Evolutionary conservation across 805 yeast genomes (phyloP).

Genomic region (Ogataea glucozyma): DNA sequence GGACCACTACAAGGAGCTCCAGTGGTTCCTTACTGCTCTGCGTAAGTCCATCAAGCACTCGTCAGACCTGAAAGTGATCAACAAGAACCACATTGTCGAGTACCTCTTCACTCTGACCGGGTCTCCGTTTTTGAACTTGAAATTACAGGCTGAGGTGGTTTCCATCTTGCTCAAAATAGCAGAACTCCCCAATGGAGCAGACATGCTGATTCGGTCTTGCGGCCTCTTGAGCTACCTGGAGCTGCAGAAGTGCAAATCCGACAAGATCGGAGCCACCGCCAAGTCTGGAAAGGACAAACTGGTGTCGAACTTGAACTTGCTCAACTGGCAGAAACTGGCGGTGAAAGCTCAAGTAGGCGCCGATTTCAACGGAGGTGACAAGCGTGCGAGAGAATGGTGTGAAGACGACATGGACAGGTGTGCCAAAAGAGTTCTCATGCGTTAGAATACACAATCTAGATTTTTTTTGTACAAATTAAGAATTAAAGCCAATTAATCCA

Average conservation of each 20-base stretch:
- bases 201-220: constrained; percentile 57
- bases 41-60: constrained; percentile 46
- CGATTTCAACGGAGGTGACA: constrained; percentile 39
- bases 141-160: constrained; percentile 42
- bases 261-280: constrained; percentile 12
- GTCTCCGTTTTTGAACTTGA: constrained; percentile 49
- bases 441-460: constrained; percentile 4
- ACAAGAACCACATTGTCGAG: constrained; percentile 61
- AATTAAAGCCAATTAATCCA: too few species aligned
- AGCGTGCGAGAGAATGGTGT: constrained; percentile 65
- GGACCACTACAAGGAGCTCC: constrained; percentile 54
- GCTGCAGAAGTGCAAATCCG: constrained; percentile 14
- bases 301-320: constrained; percentile 33
- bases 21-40: constrained; percentile 64
- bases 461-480: background rate
- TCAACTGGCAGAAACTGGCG: constrained; percentile 49
- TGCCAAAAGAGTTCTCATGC: constrained; percentile 44
- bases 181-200: constrained; percentile 57
- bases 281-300: constrained; percentile 16
- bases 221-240: constrained; percentile 47
- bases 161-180: constrained; percentile 49
- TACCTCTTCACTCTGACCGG: constrained; percentile 58
- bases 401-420: constrained; percentile 47
- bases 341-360: constrained; percentile 45
- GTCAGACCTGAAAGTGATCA: constrained; percentile 55